Conservation (phyloP, 306 rosid species). For the Vicia villosa region DNA sequence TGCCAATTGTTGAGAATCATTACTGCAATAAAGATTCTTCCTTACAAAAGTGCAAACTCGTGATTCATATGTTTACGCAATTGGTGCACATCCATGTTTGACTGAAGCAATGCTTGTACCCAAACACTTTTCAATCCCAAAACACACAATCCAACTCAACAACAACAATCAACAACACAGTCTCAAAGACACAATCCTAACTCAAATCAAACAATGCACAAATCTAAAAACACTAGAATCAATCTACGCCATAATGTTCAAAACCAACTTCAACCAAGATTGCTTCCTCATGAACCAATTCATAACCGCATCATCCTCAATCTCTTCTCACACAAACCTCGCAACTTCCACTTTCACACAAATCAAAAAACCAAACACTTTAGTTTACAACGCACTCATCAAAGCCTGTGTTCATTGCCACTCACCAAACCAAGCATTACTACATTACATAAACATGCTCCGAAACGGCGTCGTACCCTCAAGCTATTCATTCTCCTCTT, state of each 20-base stretch:
- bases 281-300: slow-evolving; percentile 54
- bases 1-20: no score
- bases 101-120: neutral
- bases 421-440: slow-evolving; percentile 47
- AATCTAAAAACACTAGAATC: slow-evolving; percentile 46
- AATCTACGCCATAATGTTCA: slow-evolving; percentile 59
- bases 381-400: slow-evolving; percentile 71
- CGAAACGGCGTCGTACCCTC: slow-evolving; percentile 49
- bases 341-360: slow-evolving; percentile 54
- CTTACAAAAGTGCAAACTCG: no score
- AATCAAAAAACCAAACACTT: slow-evolving; percentile 56
- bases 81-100: neutral
- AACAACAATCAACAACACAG: slow-evolving; percentile 3
- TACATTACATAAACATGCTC: slow-evolving; percentile 52
- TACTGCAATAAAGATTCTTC: no score
- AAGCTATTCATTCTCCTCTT: slow-evolving; percentile 68
- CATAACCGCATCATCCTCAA: slow-evolving; percentile 38
- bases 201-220: slow-evolving; percentile 49
- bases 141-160: neutral
- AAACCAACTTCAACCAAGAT: slow-evolving; percentile 54
- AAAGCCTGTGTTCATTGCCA: slow-evolving; percentile 55
- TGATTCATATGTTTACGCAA: no score
- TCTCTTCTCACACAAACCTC: slow-evolving; percentile 25
- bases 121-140: neutral
- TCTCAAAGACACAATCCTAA: slow-evolving; percentile 40